Percentiles rank a stretch among this genome's conserved stretches.
phyloP scores from a whole-genome alignment of 202 grass and related monocot species.

The Carex arenaria region DNA sequence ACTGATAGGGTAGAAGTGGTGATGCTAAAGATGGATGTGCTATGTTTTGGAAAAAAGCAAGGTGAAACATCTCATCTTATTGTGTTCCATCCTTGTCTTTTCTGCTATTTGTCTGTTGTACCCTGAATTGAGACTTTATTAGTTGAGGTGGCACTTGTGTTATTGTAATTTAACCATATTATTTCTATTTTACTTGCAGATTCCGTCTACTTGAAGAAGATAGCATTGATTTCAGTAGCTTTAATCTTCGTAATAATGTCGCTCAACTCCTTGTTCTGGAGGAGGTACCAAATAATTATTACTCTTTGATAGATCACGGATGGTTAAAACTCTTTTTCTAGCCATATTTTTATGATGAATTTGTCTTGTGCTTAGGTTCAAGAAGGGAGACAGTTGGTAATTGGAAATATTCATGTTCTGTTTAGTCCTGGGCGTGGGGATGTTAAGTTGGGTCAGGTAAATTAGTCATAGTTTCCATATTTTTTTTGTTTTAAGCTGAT shows the following conservation, averaged over 20 bases:
- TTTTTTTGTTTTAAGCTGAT: background rate
- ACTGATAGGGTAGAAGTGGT: conserved; percentile 53
- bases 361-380: conserved; percentile 39
- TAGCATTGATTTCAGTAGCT: conserved; percentile 75
- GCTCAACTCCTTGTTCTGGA: conserved; percentile 89
- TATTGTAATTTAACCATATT: conserved; percentile 21
- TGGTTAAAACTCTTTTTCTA: background rate
- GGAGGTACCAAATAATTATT: conserved; percentile 52
- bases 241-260: conserved; percentile 85
- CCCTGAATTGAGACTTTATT: too few relatives aligned
- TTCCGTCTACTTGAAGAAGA: conserved; percentile 72
- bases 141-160: background rate
- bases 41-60: conserved; percentile 80
- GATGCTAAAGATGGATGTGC: conserved; percentile 82
- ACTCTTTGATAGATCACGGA: background rate
- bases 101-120: background rate
- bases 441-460: conserved; percentile 86
- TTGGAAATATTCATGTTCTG: conserved; percentile 89
- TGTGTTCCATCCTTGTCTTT: conserved; percentile 17
- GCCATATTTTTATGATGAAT: background rate
- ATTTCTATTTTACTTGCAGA: conserved; percentile 46
- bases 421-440: conserved; percentile 86
- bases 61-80: conserved; percentile 22
- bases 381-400: conserved; percentile 46
- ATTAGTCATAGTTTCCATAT: conserved; percentile 2